phyloP scores from a whole-genome alignment of 306 rosid species.

The Hippophae gyantsensis region DNA sequence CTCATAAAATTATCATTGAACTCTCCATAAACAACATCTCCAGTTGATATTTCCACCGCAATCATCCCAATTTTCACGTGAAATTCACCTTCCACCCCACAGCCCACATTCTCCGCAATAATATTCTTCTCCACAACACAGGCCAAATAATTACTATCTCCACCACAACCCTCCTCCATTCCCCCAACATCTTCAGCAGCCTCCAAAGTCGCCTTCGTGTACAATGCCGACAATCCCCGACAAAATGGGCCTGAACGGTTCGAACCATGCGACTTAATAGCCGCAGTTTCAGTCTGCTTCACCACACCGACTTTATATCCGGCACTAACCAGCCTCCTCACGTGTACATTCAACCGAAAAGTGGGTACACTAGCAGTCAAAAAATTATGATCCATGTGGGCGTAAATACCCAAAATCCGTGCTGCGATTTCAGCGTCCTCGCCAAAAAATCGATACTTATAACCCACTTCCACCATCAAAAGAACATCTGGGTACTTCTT shows the following conservation, averaged over 20 bases:
- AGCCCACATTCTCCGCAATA: constrained; percentile 27
- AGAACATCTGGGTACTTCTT: constrained; percentile 69
- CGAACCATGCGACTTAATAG: constrained; percentile 78
- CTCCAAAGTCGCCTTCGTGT: constrained; percentile 81
- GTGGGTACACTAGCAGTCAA: constrained; percentile 83
- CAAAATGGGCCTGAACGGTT: constrained; percentile 66
- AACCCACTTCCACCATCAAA: constrained; percentile 89
- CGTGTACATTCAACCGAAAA: constrained; percentile 70
- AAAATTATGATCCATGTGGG: constrained; percentile 70
- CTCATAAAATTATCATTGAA: constrained; percentile 60
- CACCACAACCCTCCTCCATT: constrained; percentile 58
- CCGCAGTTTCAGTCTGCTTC: constrained; percentile 91
- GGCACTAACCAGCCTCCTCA: constrained; percentile 79
- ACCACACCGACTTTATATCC: constrained; percentile 91
- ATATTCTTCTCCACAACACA: constrained; percentile 73
- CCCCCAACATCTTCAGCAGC: constrained; percentile 69
- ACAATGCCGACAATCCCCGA: constrained; percentile 73
- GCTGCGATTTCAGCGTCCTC: constrained; percentile 78
- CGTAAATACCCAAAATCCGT: constrained; percentile 61
- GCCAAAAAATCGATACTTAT: constrained; percentile 70
- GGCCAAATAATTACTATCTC: constrained; percentile 57
- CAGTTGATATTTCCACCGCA: constrained; percentile 78
- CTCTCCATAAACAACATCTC: constrained; percentile 71
- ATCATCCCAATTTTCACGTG: constrained; percentile 62
- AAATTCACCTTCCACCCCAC: constrained; percentile 37